Evolutionary conservation across 208 protist species (phyloP), one percentile per base, ranked within the genome.

Genomic region (Trypanosoma conorhini): DNA sequence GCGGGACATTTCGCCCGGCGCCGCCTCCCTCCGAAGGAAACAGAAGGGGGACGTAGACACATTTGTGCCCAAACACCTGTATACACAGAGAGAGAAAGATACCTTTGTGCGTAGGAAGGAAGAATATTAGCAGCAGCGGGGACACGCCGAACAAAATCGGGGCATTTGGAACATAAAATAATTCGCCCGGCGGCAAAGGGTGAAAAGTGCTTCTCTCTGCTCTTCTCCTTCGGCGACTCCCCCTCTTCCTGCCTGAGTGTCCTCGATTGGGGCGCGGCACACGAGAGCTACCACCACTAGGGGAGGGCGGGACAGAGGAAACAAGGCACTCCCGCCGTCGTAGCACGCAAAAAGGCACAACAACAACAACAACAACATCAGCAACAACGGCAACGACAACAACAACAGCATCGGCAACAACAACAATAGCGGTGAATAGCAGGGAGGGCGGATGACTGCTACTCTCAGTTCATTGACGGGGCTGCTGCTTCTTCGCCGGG

Each of bases 401-500:
- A 57, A 30, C 51, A 21, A 57, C 51, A 57, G 19, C 15, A 57
- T 28, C 51, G 24, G 24, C 12, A n/a, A 54, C 12, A 54, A 54
- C 2, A 60, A 26, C 12, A 54, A 54, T 8, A 54, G 4, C 5
- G 19, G n/a, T 24, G 17, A 28, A 9, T 54, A 54, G 5, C 50
- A 24, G 4, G 50, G 28, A 2, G 26, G 40, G 19, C 22, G 21
- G 0, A 69, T 70, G 52, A 13, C 58, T n/a, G 19, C 58, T n/a
- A 48, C 17, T n/a, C 26, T 38, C 51, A 62, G 68, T 31, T 61
- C 26, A 21, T 26, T 74, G 22, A 61, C 44, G 26, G 35, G 35
- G 8, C 59, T 60, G 33, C 60, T 74, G 15, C 59, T 74, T 5
- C 15, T 74, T 40, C 35, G 42, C 57, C 5, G n/a, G 21, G 1